Evolutionary conservation across 768 basidiomycete species (phyloP).

Genomic region (Tulasnella sp.): DNA sequence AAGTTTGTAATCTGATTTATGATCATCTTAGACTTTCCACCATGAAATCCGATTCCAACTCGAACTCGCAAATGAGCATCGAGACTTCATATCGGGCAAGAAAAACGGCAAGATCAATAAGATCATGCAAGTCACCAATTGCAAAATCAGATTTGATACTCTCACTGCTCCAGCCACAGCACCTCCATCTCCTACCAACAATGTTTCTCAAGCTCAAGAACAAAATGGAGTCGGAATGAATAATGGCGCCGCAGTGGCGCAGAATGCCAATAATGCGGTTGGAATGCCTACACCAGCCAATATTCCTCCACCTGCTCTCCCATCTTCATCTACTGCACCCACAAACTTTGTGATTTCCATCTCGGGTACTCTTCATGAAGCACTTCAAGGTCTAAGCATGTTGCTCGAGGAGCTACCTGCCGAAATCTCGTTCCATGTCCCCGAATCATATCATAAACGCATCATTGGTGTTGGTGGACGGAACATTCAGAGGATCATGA

Average conservation of each 20-base stretch:
- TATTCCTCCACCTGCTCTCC: neutral
- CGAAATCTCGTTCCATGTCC: slow-evolving; percentile 97
- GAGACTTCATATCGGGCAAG: slow-evolving; percentile 97
- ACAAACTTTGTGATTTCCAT: slow-evolving; percentile 13
- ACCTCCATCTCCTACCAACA: slow-evolving; percentile 1
- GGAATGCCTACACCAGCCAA: too few species aligned
- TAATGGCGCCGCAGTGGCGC: neutral
- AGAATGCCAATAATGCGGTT: neutral
- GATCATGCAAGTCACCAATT: slow-evolving; percentile 94
- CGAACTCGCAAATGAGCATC: slow-evolving; percentile 92
- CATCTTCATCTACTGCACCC: neutral
- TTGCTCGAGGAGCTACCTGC: slow-evolving; percentile 97
- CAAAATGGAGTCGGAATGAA: slow-evolving; percentile 13
- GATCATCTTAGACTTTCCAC: slow-evolving; percentile 82
- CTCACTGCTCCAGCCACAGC: slow-evolving; percentile 50
- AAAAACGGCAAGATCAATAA: slow-evolving; percentile 99
- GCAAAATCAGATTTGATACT: slow-evolving; percentile 98
- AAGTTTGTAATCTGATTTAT: slow-evolving; percentile 4
- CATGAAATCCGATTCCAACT: slow-evolving; percentile 98
- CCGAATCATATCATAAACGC: slow-evolving; percentile 95
- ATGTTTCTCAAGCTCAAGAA: neutral
- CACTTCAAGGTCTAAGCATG: slow-evolving; percentile 75
- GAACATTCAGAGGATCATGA: slow-evolving; percentile 99
- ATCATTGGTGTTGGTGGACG: slow-evolving; percentile 97
- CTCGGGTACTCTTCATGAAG: slow-evolving; percentile 22